phyloP scores from a whole-genome alignment of 2,329 filamentous ascomycete genomes.

The Pseudocercospora eumusae region DNA sequence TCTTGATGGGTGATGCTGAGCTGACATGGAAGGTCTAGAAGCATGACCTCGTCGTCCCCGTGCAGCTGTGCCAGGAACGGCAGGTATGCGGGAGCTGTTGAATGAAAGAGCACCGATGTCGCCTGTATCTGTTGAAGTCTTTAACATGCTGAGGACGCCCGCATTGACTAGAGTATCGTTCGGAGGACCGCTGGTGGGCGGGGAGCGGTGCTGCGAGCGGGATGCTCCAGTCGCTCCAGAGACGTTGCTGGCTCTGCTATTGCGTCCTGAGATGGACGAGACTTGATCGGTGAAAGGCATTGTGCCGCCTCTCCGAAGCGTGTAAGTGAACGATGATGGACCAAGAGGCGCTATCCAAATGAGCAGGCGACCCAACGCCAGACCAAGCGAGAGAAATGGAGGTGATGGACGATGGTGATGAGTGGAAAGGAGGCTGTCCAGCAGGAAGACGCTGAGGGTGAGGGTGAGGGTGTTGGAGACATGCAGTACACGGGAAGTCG shows the following conservation, averaged over 20 bases:
- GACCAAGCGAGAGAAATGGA: constrained; percentile 28
- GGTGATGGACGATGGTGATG: constrained; percentile 24
- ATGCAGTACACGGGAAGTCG: constrained; percentile 9
- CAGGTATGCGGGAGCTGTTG: constrained; percentile 43
- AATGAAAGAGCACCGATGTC: constrained; percentile 47
- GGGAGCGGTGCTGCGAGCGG: constrained; percentile 34
- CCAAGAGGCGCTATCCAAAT: constrained; percentile 39
- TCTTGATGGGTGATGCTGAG: constrained; percentile 38
- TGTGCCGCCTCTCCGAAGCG: constrained; percentile 37
- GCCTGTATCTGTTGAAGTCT: constrained; percentile 52
- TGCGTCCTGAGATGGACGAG: constrained; percentile 49
- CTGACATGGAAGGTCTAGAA: constrained; percentile 44
- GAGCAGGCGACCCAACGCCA: constrained; percentile 28
- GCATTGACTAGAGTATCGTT: constrained; percentile 41
- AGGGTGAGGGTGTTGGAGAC: constrained; percentile 1
- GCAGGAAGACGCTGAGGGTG: constrained; percentile 9
- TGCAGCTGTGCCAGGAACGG: constrained; percentile 39
- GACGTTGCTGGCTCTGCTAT: constrained; percentile 50
- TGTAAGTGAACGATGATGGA: constrained; percentile 31
- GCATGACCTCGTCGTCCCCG: constrained; percentile 40
- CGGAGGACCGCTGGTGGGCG: constrained; percentile 35
- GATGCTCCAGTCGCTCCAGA: constrained; percentile 42
- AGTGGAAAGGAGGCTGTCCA: constrained; percentile 16
- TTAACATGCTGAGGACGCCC: constrained; percentile 53
- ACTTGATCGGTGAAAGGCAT: constrained; percentile 51